These are phyloP conservation scores for Candida taoyuanica DNA, from an alignment of 805 yeast species.

Conservation along the genomic window DNA sequence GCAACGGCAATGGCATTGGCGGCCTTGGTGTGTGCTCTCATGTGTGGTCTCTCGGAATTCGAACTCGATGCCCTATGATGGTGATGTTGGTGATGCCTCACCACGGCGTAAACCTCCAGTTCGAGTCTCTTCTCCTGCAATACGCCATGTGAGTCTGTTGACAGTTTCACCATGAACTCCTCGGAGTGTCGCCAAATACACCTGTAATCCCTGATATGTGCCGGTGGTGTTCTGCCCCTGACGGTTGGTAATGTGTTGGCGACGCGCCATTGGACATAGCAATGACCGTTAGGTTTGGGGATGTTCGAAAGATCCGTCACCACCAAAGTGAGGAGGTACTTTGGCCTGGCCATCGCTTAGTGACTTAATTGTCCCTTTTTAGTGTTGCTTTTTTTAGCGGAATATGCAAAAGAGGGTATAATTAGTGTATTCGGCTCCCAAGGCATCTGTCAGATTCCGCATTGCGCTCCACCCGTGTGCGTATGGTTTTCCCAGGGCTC, in stretches of 20 bases:
- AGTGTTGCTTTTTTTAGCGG: no score
- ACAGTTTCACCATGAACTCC: constrained; percentile 35
- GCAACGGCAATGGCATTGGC: constrained; percentile 6
- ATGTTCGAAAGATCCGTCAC: constrained; percentile 75
- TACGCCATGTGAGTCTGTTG: constrained; percentile 31
- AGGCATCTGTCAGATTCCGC: no score
- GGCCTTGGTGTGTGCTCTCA: background rate
- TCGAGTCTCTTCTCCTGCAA: constrained; percentile 34
- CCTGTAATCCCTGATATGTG: constrained; percentile 45
- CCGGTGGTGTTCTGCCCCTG: constrained; percentile 41
- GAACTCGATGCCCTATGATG: background rate
- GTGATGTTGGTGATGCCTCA: constrained; percentile 16
- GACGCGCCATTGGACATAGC: constrained; percentile 61
- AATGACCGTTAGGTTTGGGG: constrained; percentile 71
- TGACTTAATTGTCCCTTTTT: no score
- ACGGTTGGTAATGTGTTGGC: constrained; percentile 44
- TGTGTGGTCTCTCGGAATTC: background rate
- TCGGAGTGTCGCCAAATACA: constrained; percentile 43
- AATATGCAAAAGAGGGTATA: no score
- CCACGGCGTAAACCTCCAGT: constrained; percentile 42
- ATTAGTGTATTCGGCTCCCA: no score
- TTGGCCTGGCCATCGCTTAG: constrained; percentile 40
- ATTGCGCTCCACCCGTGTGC: no score
- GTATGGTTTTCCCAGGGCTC: no score
- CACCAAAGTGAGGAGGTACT: constrained; percentile 54